Percentiles rank a stretch among this genome's conserved stretches.
Evolutionary conservation across 1,139 yeast genomes (phyloP).

Genomic region (Nakaseomyces nivariensis): DNA sequence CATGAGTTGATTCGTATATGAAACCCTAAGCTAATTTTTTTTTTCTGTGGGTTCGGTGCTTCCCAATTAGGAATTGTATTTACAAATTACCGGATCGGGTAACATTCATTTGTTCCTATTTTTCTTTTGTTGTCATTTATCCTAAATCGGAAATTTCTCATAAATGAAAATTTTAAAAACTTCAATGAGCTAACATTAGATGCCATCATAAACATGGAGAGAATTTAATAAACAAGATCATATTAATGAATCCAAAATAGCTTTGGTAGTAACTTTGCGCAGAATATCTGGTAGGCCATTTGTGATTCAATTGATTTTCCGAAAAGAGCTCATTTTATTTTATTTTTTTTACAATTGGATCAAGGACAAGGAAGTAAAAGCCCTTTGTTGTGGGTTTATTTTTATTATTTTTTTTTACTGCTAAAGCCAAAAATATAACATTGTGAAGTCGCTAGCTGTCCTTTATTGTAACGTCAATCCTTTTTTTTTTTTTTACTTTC

Average conservation of each 20-base stretch:
- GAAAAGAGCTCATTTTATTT: neutral
- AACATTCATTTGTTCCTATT: neutral
- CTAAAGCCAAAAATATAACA: too few species aligned
- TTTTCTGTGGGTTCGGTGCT: too few species aligned
- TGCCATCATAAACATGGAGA: too few species aligned
- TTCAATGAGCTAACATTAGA: neutral
- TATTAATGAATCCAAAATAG: neutral
- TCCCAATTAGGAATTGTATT: neutral
- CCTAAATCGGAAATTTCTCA: constrained; percentile 3
- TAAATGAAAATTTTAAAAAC: neutral
- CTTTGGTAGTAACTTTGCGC: neutral
- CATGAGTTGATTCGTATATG: neutral
- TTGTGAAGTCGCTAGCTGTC: neutral
- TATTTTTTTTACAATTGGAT: neutral
- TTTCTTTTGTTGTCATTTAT: constrained; percentile 2
- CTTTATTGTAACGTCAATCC: neutral
- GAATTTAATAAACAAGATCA: too few species aligned
- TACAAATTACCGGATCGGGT: neutral
- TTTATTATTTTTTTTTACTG: too few species aligned
- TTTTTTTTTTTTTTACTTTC: neutral
- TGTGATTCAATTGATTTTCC: neutral
- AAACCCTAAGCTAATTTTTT: too few species aligned
- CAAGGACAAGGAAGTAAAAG: too few species aligned
- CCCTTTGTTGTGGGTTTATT: too few species aligned
- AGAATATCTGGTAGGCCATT: neutral